These are phyloP conservation scores for Chaetomium cochliodes DNA, from an alignment of 495 filamentous ascomycete genomes.

Conservation along the genomic window DNA sequence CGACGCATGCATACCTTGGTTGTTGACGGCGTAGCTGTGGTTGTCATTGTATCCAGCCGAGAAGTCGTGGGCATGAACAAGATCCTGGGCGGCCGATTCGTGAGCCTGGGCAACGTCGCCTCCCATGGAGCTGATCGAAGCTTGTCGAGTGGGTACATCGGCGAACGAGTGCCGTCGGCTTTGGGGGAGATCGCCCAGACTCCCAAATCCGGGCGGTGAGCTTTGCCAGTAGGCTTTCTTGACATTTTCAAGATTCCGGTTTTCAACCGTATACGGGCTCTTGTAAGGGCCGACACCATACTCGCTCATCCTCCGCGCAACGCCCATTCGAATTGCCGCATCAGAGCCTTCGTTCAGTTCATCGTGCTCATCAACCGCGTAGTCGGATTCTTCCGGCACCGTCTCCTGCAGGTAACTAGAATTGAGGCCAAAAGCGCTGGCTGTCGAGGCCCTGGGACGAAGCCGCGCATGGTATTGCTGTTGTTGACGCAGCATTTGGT, in stretches of 20 bases:
- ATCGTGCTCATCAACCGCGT: slow-evolving; percentile 67
- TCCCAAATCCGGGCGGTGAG: slow-evolving; percentile 74
- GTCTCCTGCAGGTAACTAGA: slow-evolving; percentile 62
- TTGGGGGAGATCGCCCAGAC: slow-evolving; percentile 68
- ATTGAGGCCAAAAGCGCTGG: slow-evolving; percentile 52
- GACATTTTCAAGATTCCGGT: slow-evolving; percentile 71
- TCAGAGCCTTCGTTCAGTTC: slow-evolving; percentile 61
- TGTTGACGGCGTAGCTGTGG: slow-evolving; percentile 34
- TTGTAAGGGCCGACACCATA: slow-evolving; percentile 59
- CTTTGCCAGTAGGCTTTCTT: slow-evolving; percentile 88
- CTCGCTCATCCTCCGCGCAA: slow-evolving; percentile 59
- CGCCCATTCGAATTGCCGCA: slow-evolving; percentile 52
- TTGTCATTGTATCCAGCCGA: slow-evolving; percentile 35
- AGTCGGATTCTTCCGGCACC: slow-evolving; percentile 68
- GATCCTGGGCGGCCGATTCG: slow-evolving; percentile 43
- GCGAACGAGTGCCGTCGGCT: slow-evolving; percentile 97
- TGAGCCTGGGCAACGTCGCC: slow-evolving; percentile 53
- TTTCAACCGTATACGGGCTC: slow-evolving; percentile 61
- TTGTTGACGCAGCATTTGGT: slow-evolving; percentile 66
- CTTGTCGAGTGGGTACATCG: slow-evolving; percentile 66
- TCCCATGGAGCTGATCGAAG: slow-evolving; percentile 63
- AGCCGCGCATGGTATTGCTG: slow-evolving; percentile 52
- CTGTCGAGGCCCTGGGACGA: slow-evolving; percentile 62
- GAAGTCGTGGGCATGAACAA: slow-evolving; percentile 42
- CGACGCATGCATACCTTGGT: slow-evolving; percentile 34